phyloP scores from a whole-genome alignment of 1,284 basidiomycete species.

The Coniferiporia weirii region DNA sequence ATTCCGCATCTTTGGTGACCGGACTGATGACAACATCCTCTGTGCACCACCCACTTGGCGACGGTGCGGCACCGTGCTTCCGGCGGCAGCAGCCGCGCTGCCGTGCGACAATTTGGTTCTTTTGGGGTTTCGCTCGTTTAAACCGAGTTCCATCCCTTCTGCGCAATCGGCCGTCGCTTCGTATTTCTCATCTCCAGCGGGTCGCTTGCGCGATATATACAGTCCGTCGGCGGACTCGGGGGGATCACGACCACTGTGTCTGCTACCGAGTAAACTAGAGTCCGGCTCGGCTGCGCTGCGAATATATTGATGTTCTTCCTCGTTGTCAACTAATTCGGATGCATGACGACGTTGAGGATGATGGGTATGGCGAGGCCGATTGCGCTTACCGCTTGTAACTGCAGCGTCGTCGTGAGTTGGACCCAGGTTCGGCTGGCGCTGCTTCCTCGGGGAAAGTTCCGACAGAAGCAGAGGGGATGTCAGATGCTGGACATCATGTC shows the following conservation, averaged over 20 bases:
- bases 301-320: not conserved
- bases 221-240: not conserved
- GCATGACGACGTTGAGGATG: not conserved
- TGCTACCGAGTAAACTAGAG: not conserved
- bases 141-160: not conserved
- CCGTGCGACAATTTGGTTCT: not conserved
- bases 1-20: not conserved
- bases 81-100: not conserved
- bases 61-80: not conserved
- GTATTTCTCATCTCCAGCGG: not conserved
- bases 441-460: constrained; percentile 12
- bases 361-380: not conserved
- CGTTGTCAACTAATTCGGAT: not conserved
- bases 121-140: not conserved
- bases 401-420: not conserved
- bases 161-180: not conserved
- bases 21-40: not conserved
- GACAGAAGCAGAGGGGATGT: not conserved
- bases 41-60: not conserved
- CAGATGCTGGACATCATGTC: not conserved
- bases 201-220: not conserved
- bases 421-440: not conserved
- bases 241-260: not conserved
- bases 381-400: too few relatives aligned
- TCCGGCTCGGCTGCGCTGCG: not conserved